Base-by-base conservation (phyloP, 106 monocot genomes). In the Dioscorea alata region DNA sequence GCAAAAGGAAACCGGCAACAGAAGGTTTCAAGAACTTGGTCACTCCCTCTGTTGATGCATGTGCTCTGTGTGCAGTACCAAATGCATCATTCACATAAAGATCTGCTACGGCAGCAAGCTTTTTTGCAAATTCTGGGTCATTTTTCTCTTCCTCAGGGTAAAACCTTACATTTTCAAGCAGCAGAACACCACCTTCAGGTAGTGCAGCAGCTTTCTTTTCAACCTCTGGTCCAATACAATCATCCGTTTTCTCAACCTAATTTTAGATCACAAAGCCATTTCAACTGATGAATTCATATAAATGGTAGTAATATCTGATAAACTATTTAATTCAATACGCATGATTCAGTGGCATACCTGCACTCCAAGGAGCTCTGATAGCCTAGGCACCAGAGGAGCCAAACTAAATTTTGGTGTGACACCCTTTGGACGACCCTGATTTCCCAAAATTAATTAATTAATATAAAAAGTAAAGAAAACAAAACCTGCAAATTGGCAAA, bases 51-150 rank as follows among this genome's bases (percentile, higher is more conserved):
- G 81, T 81, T 14, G 81, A 81, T 32, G 81, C 81, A 24, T 66
- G 66, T 4, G 66, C 66, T 49, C 66, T 42, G 15, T 66, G 66
- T 23, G 66, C 66, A 0, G 81, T 81, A 14, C 81, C 81, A 33
- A 81, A 81, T 24, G 81, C 81, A 75, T 81, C 81, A 57, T 81
- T 81, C 48, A 81, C 81, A 23, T 81, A 81, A n/a, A 81, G 66
- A 23, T 81, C 81, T 53, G 81, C 81, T n/a, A 81, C 71, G 7
- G 75, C 65, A n/a, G 81, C 75, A 62, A 81, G 81, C 66, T 81
- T 81, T 32, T 72, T 58, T 51, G 81, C 81, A 63, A 75, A 81
- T 33, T 76, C 81, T 48, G 81, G 81, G 8, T 81, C 81, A 57
- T 81, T 81, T 58, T 81, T 81, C 75, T 81, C 81, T 71, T 81